Conservation (phyloP, 495 filamentous ascomycete genomes). For the Wilcoxina mikolae region DNA sequence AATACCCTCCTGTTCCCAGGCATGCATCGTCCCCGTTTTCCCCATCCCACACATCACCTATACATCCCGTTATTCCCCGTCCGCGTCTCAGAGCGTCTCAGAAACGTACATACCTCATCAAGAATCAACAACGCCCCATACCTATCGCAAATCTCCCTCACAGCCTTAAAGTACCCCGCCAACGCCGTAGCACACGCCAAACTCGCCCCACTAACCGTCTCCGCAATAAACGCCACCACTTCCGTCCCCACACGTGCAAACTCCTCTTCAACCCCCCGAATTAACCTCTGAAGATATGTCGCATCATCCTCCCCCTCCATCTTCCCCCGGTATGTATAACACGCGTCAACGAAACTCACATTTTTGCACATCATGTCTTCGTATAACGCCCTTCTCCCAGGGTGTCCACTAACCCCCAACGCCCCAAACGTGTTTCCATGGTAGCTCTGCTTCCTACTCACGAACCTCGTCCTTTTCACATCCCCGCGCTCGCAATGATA, state of each 20-base stretch:
- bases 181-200: constrained; percentile 51
- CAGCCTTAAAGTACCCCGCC: constrained; percentile 47
- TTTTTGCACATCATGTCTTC: constrained; percentile 49
- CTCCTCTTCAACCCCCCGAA: constrained; percentile 33
- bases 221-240: constrained; percentile 63
- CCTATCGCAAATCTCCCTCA: constrained; percentile 47
- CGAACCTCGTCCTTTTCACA: constrained; percentile 40
- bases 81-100: neutral
- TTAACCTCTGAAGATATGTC: constrained; percentile 32
- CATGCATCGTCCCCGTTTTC: constrained; percentile 49
- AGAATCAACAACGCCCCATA: constrained; percentile 54
- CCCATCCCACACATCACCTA: constrained; percentile 65
- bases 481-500: constrained; percentile 41
- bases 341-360: constrained; percentile 34
- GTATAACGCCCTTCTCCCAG: constrained; percentile 47
- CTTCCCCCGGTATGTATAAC: constrained; percentile 32
- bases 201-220: constrained; percentile 48
- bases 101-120: constrained; percentile 40
- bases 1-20: constrained; percentile 50
- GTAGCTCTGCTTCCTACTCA: constrained; percentile 54
- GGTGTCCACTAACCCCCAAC: constrained; percentile 48
- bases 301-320: constrained; percentile 26
- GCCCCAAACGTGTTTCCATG: constrained; percentile 61
- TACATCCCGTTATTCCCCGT: no score
- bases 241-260: constrained; percentile 52